Conservation (phyloP, 2,329 filamentous ascomycete species). For the Xylariaceae sp. region DNA sequence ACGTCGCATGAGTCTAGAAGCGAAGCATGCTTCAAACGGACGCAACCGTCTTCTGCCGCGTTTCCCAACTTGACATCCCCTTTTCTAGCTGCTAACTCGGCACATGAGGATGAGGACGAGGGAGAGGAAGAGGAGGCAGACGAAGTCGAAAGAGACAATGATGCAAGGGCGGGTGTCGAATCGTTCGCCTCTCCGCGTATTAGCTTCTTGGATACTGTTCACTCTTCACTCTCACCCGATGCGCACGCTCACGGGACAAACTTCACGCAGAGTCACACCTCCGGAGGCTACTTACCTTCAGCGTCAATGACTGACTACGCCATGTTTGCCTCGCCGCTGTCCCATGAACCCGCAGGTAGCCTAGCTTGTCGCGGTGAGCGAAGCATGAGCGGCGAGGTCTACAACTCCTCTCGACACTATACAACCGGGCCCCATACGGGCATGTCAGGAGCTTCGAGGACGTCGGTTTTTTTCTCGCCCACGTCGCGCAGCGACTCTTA, state of each 20-base stretch:
- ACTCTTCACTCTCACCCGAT: constrained; percentile 23
- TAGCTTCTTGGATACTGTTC: constrained; percentile 16
- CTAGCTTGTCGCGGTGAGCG: too few species aligned
- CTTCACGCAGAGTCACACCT: constrained; percentile 15
- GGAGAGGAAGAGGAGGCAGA: constrained; percentile 12
- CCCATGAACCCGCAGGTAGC: constrained; percentile 7
- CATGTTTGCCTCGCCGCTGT: constrained; percentile 12
- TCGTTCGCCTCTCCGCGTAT: constrained; percentile 11
- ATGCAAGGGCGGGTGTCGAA: constrained; percentile 12
- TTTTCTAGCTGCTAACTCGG: constrained; percentile 16
- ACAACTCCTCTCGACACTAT: constrained; percentile 18
- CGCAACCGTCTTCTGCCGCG: constrained; percentile 34
- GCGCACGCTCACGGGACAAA: constrained; percentile 13
- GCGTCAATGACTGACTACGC: constrained; percentile 17
- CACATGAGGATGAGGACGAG: constrained; percentile 18
- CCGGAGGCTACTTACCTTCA: constrained; percentile 15
- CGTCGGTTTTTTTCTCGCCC: constrained; percentile 20
- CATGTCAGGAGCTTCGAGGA: too few species aligned
- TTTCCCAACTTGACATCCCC: constrained; percentile 29
- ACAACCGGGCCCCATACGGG: constrained; percentile 14
- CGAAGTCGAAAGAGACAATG: constrained; percentile 9
- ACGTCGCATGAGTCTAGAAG: constrained; percentile 21
- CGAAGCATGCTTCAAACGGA: constrained; percentile 29
- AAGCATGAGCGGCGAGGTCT: constrained; percentile 16
- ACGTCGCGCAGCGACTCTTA: constrained; percentile 16